Base-by-base conservation (phyloP, 164 flowering plant species). In the Warburgia ugandensis region DNA sequence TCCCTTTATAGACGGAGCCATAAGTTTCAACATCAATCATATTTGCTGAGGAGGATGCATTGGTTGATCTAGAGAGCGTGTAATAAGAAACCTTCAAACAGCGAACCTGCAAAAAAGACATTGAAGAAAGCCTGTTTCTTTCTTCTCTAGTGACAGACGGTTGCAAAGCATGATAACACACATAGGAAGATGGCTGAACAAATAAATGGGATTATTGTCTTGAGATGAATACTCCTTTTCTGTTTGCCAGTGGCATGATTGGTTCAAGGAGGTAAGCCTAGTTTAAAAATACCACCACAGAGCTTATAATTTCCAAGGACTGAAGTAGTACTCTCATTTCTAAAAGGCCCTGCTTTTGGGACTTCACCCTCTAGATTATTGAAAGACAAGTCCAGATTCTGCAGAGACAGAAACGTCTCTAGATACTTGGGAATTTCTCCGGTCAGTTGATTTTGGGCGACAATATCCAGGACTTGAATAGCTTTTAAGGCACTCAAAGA, bases 391-490 rank as follows among this genome's bases (percentile, higher is more conserved):
- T 60, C 47, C 4, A 51, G 26, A 37, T 27, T 3, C 23, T 23
- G 32, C 22, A 50, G n/a, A n/a, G n/a, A 33, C 6, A 12, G 14
- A 20, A 45, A 38, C 29, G 10, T 23, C 35, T 52, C 42, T 11
- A 60, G 47, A 25, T 45, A 41, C 29, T 13, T 29, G 1, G 64
- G 64, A n/a, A 53, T 60, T 11, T 10, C 23, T 23, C 64, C 64
- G 3, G 58, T 45, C 47, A 52, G 16, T n/a, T n/a, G n/a, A 45
- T 60, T 45, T 60, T 53, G 16, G n/a, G n/a, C n/a, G n/a, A n/a
- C n/a, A n/a, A n/a, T n/a, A n/a, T n/a, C n/a, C 23, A 59, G 29
- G 28, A 10, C 11, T 30, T 59, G 45, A 44, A 59, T 13, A 27
- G 37, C 45, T 45, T n/a, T 60, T 49, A 52, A 25, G 19, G 44